phyloP scores from a whole-genome alignment of 2,329 filamentous ascomycete species.

The Ophiostoma ulmi region DNA sequence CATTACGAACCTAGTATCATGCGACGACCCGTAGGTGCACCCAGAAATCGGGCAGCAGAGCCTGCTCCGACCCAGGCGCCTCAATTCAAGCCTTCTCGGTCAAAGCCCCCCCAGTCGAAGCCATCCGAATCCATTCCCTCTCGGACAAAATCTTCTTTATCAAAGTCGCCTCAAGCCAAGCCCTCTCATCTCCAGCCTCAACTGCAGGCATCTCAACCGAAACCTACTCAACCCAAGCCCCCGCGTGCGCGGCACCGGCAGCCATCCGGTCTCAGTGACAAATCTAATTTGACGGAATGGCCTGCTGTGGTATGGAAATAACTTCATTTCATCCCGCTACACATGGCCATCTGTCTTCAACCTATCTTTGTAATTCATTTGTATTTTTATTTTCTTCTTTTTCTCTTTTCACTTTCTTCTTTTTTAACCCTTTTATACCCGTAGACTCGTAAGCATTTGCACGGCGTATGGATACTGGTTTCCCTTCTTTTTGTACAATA shows the following conservation, averaged over 20 bases:
- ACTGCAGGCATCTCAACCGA: too few species aligned
- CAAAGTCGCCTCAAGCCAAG: background rate
- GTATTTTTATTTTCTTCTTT: background rate
- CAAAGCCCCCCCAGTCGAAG: background rate
- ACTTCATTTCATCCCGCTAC: background rate
- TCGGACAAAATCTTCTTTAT: background rate
- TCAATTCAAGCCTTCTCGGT: background rate
- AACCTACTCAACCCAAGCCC: background rate
- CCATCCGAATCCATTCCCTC: too few species aligned
- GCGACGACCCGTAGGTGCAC: slow-evolving; percentile 8
- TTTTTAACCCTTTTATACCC: background rate
- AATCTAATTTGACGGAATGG: slow-evolving; percentile 2
- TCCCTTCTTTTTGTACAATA: background rate
- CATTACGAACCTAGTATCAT: slow-evolving; percentile 16
- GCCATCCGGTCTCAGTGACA: background rate
- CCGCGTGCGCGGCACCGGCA: background rate
- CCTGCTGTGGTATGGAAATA: background rate
- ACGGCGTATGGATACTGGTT: background rate
- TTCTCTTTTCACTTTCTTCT: background rate
- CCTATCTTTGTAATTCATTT: background rate
- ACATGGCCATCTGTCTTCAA: background rate
- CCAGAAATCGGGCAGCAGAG: background rate
- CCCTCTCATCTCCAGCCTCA: too few species aligned
- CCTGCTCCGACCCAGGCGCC: too few species aligned
- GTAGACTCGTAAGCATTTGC: slow-evolving; percentile 10